Conservation (phyloP, 2,329 filamentous ascomycete genomes). For the Penicillium sp. region DNA sequence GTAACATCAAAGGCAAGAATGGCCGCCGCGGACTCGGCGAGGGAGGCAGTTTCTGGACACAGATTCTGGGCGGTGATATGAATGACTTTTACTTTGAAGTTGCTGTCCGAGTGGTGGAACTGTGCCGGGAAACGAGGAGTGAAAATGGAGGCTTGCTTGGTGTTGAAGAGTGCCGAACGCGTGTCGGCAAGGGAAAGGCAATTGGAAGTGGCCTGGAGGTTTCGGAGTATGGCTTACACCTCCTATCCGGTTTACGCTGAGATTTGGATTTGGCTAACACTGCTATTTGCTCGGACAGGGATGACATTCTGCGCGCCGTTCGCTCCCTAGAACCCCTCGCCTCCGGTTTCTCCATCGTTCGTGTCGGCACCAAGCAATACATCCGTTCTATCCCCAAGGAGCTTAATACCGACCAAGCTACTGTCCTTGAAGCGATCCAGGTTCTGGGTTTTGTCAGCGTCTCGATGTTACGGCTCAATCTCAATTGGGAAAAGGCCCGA, state of each 20-base stretch:
- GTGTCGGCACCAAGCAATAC: constrained; percentile 77
- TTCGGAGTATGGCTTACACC: constrained; percentile 58
- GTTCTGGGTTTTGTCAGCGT: constrained; percentile 85
- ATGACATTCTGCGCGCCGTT: constrained; percentile 87
- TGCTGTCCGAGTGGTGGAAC: constrained; percentile 89
- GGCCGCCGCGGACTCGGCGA: constrained; percentile 43
- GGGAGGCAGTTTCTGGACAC: constrained; percentile 77
- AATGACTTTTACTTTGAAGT: constrained; percentile 99
- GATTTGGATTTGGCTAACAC: neutral
- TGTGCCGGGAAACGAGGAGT: constrained; percentile 76
- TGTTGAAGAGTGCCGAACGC: constrained; percentile 71
- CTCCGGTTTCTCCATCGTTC: constrained; percentile 78
- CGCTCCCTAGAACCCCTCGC: constrained; percentile 81
- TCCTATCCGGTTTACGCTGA: constrained; percentile 1
- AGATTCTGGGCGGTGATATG: constrained; percentile 83
- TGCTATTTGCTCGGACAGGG: constrained; percentile 44
- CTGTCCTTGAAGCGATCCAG: constrained; percentile 85
- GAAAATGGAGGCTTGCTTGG: constrained; percentile 93
- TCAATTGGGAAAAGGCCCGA: constrained; percentile 77
- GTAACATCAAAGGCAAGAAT: constrained; percentile 49
- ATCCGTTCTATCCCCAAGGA: constrained; percentile 93
- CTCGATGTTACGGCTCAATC: constrained; percentile 79
- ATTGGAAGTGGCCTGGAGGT: constrained; percentile 73
- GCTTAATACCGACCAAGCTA: constrained; percentile 88
- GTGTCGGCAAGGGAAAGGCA: constrained; percentile 66